Evolutionary conservation across 2,329 filamentous ascomycete species (phyloP), one percentile per base, ranked within the genome.

Genomic region (Calonectria crousiana): DNA sequence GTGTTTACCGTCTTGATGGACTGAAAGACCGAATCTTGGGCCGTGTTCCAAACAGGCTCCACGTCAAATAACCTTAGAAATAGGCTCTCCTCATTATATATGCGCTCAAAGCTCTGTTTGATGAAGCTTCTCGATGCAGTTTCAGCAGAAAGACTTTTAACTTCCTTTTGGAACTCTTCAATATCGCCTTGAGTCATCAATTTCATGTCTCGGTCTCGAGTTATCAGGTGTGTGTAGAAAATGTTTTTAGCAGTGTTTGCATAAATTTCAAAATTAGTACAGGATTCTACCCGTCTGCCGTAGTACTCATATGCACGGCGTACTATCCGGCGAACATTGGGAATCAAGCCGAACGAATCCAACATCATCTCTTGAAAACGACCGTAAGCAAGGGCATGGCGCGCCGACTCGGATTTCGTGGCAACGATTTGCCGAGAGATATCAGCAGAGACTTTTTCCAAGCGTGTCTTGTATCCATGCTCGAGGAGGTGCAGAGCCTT

Each of bases 401-500:
- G 87, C 11, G 91, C 90, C 1, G 90, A 90, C 73, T 91, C 90
- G 0, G 90, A 92, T 75, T 91, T 88, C 0, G 90, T 91, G 5
- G 86, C 86, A 0, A 85, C 82, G 32, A 92, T 88, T 77, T 92
- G 90, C 49, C 87, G 86, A 0, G 88, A 86, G 56, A 92, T 86
- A n/a, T 92, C 90, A 3, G 86, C 81, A 0, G 90, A 90, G 6
- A 90, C 86, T 70, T 86, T 89, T 69, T 91, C 89, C 30, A 91
- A 83, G 13, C 87, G 88, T 32, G 83, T 86, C 11, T 85, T 89
- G 80, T 91, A 90, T 32, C 88, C 90, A 32, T 91, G 88, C 75
- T 92, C 91, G 8, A 93, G 86, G 16, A 93, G 84, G 78, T 92
- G 91, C 13, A 93, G 85, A 0, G 91, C 90, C 78, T 92, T 92